Conservation (phyloP, 2,329 filamentous ascomycete genomes). For the Phyllosticta paracitricarpa region DNA sequence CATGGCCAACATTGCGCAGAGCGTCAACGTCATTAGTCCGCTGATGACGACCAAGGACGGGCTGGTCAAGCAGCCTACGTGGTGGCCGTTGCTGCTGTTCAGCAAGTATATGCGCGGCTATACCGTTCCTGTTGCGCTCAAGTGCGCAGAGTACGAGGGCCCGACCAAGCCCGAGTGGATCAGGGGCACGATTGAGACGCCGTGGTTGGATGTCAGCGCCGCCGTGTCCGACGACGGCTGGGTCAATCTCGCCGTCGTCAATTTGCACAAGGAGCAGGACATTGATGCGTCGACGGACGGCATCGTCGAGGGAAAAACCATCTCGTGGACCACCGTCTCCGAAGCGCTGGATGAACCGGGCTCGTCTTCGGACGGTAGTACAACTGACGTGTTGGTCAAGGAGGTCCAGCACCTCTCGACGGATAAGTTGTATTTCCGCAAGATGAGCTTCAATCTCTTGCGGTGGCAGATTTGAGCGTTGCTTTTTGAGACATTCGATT, state of each 20-base stretch:
- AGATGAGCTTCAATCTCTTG: conserved; percentile 61
- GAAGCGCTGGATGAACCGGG: conserved; percentile 52
- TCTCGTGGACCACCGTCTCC: conserved; percentile 34
- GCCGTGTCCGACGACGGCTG: conserved; percentile 49
- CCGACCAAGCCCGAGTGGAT: conserved; percentile 58
- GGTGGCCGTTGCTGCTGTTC: conserved; percentile 65
- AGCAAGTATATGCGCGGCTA: conserved; percentile 63
- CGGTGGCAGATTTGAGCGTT: conserved; percentile 36
- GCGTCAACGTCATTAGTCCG: conserved; percentile 67
- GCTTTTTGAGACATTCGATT: no score
- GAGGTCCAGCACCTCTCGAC: conserved; percentile 55
- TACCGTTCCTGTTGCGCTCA: conserved; percentile 57
- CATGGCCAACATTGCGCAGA: conserved; percentile 72
- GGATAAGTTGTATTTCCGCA: conserved; percentile 55
- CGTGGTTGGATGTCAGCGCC: conserved; percentile 61
- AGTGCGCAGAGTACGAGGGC: conserved; percentile 54
- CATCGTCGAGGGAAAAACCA: conserved; percentile 21
- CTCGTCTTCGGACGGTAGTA: neutral
- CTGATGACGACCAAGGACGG: conserved; percentile 60
- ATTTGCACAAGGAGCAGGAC: conserved; percentile 51
- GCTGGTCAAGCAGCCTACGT: conserved; percentile 61
- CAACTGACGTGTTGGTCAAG: conserved; percentile 28
- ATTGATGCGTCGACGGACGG: conserved; percentile 53
- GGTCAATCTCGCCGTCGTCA: conserved; percentile 61
- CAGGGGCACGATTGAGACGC: conserved; percentile 54